Conservation (phyloP, 192 early-diverging fungal genomes). For the Spinellus fusiger region DNA sequence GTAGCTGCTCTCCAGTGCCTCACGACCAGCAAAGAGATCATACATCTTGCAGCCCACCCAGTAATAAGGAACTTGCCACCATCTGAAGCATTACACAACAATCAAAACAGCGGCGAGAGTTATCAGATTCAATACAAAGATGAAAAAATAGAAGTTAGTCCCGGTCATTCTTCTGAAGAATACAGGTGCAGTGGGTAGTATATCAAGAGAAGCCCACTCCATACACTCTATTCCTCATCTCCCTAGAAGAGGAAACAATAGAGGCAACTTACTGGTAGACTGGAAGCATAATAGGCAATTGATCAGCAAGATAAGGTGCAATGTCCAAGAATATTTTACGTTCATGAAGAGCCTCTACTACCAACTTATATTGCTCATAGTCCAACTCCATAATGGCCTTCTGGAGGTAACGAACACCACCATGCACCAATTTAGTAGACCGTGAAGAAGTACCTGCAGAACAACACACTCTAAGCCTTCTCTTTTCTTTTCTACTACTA, state of each 20-base stretch:
- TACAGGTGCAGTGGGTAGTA: too few species aligned
- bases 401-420: conserved; percentile 94
- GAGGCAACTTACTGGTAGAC: conserved; percentile 67
- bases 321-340: conserved; percentile 89
- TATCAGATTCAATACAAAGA: too few species aligned
- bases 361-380: conserved; percentile 95
- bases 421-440: conserved; percentile 95
- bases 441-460: conserved; percentile 77
- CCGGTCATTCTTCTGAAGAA: too few species aligned
- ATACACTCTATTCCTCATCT: not conserved
- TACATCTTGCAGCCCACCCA: conserved; percentile 93
- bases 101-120: too few species aligned
- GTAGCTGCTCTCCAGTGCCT: conserved; percentile 78
- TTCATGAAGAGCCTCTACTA: conserved; percentile 92
- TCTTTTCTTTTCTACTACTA: too few species aligned
- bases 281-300: conserved; percentile 93
- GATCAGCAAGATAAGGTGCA: conserved; percentile 90
- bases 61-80: conserved; percentile 97
- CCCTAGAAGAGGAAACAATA: not conserved
- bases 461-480: too few species aligned
- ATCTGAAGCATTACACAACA: conserved; percentile 55
- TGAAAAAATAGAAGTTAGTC: too few species aligned
- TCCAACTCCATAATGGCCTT: conserved; percentile 94
- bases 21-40: conserved; percentile 80
- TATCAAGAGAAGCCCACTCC: not conserved